A percentile compares a stretch with the other conserved stretches of the same genome.
Conservation (phyloP, 331 rosid genomes). For the Telfairia occidentalis region DNA sequence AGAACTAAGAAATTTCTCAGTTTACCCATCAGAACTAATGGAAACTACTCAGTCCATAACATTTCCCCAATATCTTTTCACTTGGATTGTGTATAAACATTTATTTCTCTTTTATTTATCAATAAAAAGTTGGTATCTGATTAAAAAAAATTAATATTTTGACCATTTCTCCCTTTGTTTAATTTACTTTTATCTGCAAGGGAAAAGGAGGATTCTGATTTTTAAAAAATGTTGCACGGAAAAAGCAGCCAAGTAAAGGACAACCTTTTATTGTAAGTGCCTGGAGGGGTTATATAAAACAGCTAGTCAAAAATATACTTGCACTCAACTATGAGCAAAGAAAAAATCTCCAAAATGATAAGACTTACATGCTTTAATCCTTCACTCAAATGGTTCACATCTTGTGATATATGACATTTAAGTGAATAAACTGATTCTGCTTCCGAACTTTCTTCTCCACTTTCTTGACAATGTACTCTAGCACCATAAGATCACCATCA, state of each 20-base stretch:
- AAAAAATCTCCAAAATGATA: constrained; percentile 3
- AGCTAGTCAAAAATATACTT: not conserved
- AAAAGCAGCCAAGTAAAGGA: not conserved
- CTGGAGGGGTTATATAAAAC: not conserved
- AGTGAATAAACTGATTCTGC: constrained; percentile 88
- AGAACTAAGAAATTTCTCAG: not conserved
- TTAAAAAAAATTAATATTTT: not conserved
- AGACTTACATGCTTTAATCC: constrained; percentile 89
- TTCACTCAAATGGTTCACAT: constrained; percentile 96
- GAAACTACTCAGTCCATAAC: not conserved
- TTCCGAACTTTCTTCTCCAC: constrained; percentile 97
- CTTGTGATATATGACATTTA: constrained; percentile 97
- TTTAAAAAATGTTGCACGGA: not conserved
- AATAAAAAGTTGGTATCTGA: not conserved
- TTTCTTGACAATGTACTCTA: constrained; percentile 89
- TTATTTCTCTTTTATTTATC: no score
- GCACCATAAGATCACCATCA: constrained; percentile 20
- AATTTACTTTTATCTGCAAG: not conserved
- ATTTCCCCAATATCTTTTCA: not conserved
- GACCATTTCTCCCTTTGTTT: not conserved
- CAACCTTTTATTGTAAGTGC: not conserved
- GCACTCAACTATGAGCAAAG: not conserved
- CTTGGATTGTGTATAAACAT: not conserved
- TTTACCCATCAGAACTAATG: not conserved
- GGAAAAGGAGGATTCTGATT: not conserved